These are phyloP conservation scores for Penicillium diatomitis DNA, from an alignment of 495 filamentous ascomycete species.

Conservation along the genomic window DNA sequence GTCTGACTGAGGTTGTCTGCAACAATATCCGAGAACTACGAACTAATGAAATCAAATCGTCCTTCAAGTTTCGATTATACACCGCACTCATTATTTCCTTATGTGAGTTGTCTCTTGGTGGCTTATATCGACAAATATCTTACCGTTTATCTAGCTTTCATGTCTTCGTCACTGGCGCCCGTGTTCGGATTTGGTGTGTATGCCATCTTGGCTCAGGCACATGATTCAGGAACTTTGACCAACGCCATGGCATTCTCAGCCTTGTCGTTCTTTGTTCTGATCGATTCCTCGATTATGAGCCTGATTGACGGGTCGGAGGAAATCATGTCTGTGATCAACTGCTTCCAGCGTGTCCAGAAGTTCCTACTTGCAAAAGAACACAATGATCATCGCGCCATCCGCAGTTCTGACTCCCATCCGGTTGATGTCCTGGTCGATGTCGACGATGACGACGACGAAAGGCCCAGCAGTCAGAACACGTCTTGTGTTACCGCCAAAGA, in stretches of 20 bases:
- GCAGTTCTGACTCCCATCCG: not conserved
- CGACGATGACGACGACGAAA: not conserved
- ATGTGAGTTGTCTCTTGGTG: not conserved
- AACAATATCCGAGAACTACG: slow-evolving; percentile 11
- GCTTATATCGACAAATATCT: not conserved
- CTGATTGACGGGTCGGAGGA: slow-evolving; percentile 14
- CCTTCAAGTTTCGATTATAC: slow-evolving; percentile 6
- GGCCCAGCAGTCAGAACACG: not conserved
- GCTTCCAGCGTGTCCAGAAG: slow-evolving; percentile 19
- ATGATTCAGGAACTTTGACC: slow-evolving; percentile 12
- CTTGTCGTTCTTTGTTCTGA: slow-evolving; percentile 14
- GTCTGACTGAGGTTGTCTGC: slow-evolving; percentile 29
- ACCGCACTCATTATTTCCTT: not conserved
- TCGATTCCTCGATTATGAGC: slow-evolving; percentile 12
- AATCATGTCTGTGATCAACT: slow-evolving; percentile 15
- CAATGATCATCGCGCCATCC: slow-evolving; percentile 4
- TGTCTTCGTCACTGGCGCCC: slow-evolving; percentile 13
- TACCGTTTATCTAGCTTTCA: slow-evolving; percentile 8
- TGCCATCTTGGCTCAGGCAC: slow-evolving; percentile 5
- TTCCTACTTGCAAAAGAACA: slow-evolving; percentile 11
- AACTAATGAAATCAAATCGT: slow-evolving; percentile 9
- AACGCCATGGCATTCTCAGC: slow-evolving; percentile 17
- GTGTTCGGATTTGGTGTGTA: slow-evolving; percentile 18
- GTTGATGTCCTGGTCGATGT: slow-evolving; percentile 5
- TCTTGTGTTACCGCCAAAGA: slow-evolving; percentile 4